Evolutionary conservation across 129 eudicot genomes (phyloP).

Genomic region (Silybum marianum): DNA sequence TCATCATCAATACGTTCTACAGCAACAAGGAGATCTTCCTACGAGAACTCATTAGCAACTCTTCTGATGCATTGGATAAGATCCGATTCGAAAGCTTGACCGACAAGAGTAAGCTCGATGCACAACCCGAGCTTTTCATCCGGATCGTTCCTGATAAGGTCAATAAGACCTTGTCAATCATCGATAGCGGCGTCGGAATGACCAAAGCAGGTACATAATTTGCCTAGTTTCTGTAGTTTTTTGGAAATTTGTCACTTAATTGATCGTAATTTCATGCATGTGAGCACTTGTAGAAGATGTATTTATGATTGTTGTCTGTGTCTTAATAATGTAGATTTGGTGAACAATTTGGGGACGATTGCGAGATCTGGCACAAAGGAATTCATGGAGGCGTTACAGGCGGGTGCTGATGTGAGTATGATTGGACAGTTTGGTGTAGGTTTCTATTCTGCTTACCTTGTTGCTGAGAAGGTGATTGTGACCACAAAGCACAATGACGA

Average conservation of each 20-base stretch:
- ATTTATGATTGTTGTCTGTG: background rate
- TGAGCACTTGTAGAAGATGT: background rate
- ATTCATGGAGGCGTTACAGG: background rate
- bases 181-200: conserved; percentile 73
- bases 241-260: too few relatives aligned
- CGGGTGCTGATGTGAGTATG: background rate
- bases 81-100: conserved; percentile 65
- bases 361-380: conserved; percentile 69
- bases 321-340: conserved; percentile 47
- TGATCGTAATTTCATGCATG: background rate
- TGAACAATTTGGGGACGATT: conserved; percentile 79
- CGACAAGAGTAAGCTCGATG: conserved; percentile 62
- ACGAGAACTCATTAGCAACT: conserved; percentile 55
- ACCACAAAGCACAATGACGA: background rate
- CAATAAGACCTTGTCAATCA: conserved; percentile 58
- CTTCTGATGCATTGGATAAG: conserved; percentile 70
- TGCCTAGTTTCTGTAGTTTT: background rate
- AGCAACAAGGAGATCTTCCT: conserved; percentile 70
- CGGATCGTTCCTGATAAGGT: conserved; percentile 65
- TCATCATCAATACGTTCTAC: conserved; percentile 62
- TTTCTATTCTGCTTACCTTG: conserved; percentile 1
- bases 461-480: conserved; percentile 1
- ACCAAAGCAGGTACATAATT: conserved; percentile 60
- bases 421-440: background rate
- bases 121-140: conserved; percentile 66